Conservation (phyloP, 1,284 basidiomycete species). For the Rhodotorula sp. region DNA sequence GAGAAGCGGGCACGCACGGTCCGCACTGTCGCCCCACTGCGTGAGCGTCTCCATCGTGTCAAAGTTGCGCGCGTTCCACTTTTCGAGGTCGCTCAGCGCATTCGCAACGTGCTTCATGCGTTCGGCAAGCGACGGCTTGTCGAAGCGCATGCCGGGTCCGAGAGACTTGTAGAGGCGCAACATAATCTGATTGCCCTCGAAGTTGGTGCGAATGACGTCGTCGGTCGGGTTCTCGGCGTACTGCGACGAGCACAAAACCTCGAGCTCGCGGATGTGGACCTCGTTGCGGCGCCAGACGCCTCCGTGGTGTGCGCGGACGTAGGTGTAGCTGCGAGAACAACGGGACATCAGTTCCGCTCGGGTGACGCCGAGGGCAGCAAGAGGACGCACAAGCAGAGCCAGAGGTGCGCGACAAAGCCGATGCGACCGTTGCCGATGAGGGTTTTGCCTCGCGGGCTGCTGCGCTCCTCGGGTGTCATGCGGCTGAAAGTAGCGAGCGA, state of each 20-base stretch:
- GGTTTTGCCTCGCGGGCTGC: conserved; percentile 3
- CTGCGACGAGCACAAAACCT: conserved; percentile 14
- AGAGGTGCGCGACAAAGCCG: conserved; percentile 25
- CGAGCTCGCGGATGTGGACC: conserved; percentile 29
- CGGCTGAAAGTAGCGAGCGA: conserved; percentile 19
- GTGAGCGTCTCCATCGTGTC: conserved; percentile 24
- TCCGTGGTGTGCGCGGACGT: conserved; percentile 21
- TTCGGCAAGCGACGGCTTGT: background rate
- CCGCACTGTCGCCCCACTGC: conserved; percentile 33
- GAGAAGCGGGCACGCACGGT: conserved; percentile 10
- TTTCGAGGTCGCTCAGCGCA: conserved; percentile 7
- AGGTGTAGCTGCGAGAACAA: conserved; percentile 28
- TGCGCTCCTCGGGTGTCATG: conserved; percentile 28
- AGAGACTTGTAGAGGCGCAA: conserved; percentile 24
- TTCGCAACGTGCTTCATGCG: conserved; percentile 14
- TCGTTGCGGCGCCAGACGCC: conserved; percentile 10
- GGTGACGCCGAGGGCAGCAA: background rate
- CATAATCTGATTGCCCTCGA: conserved; percentile 31
- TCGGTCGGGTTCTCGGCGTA: conserved; percentile 27
- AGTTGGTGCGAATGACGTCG: conserved; percentile 28
- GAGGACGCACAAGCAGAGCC: conserved; percentile 26
- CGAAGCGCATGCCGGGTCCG: conserved; percentile 16
- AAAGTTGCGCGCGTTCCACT: conserved; percentile 15
- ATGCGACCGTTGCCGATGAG: conserved; percentile 21
- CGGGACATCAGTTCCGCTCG: background rate